Evolutionary conservation across 2,329 filamentous ascomycete genomes (phyloP).

Genomic region (Fusarium graminum): DNA sequence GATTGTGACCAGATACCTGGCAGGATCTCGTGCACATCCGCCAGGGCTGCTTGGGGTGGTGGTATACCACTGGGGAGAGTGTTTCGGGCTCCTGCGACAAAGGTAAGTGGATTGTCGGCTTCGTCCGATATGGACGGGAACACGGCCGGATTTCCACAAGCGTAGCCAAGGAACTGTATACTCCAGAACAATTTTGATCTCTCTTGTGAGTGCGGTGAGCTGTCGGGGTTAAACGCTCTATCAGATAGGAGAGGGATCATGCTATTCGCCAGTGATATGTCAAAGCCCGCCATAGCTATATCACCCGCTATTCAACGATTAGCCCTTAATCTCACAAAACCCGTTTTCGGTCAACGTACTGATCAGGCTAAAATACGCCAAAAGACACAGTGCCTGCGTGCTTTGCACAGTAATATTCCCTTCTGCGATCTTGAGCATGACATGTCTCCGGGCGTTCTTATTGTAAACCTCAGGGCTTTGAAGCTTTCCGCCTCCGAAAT

Average conservation of each 20-base stretch:
- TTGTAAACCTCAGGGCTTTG: slow-evolving; percentile 11
- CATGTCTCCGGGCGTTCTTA: slow-evolving; percentile 1
- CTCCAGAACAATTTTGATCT: slow-evolving; percentile 25
- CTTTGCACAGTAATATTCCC: slow-evolving; percentile 10
- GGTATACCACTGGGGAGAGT: not conserved
- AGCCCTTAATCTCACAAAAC: not conserved
- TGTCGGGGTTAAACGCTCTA: fast-evolving
- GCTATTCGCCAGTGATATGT: slow-evolving; percentile 25
- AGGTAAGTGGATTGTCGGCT: not conserved
- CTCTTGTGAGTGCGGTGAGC: not conserved
- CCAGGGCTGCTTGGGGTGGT: not conserved
- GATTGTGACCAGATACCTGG: slow-evolving; percentile 19
- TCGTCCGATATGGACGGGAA: not conserved
- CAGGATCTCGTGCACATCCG: not conserved
- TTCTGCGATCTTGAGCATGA: slow-evolving; percentile 30
- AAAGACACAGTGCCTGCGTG: slow-evolving; percentile 15
- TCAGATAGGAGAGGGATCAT: slow-evolving; percentile 1
- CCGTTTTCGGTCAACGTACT: not conserved
- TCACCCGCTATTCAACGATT: slow-evolving; percentile 9
- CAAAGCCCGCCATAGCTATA: slow-evolving; percentile 20
- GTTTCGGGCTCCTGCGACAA: slow-evolving; percentile 1
- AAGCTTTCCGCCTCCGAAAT: not conserved
- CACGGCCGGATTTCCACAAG: slow-evolving; percentile 7
- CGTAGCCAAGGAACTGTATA: not conserved
- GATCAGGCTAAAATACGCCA: slow-evolving; percentile 26